A percentile compares a stretch with the other conserved stretches of the same genome.
These are phyloP conservation scores for Eremochloa ophiuroides DNA, from an alignment of 176 grass and related monocot genomes.

Conservation along the genomic window DNA sequence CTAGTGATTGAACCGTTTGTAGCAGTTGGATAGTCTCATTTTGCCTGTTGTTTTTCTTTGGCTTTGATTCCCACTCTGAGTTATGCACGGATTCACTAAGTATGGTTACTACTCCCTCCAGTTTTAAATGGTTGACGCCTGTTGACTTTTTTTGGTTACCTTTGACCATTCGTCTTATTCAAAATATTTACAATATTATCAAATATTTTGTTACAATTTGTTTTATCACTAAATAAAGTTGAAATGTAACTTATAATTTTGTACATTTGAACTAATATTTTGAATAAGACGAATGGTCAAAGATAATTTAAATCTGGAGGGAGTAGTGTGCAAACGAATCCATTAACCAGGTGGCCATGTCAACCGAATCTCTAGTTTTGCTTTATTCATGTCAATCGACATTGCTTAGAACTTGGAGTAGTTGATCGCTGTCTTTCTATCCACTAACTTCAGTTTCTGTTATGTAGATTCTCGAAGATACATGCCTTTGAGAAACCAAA, in stretches of 20 bases:
- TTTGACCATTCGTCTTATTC: background rate
- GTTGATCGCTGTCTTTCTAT: slow-evolving; percentile 8
- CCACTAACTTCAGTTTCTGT: slow-evolving; percentile 27
- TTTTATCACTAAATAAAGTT: slow-evolving; percentile 7
- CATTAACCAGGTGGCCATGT: background rate
- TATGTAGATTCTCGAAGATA: slow-evolving; percentile 56
- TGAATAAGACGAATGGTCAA: background rate
- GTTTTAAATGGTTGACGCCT: slow-evolving; percentile 10
- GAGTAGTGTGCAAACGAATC: background rate
- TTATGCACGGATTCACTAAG: background rate
- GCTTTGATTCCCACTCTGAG: background rate
- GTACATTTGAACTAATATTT: slow-evolving; percentile 1
- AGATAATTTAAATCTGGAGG: background rate
- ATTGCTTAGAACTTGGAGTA: background rate
- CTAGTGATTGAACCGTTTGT: slow-evolving; percentile 1
- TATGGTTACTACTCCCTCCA: background rate
- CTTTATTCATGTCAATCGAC: background rate
- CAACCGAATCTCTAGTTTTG: background rate
- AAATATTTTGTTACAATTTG: slow-evolving; percentile 6
- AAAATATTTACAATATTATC: background rate
- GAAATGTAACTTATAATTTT: background rate
- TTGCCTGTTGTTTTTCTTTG: background rate
- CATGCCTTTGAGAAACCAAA: slow-evolving; percentile 49
- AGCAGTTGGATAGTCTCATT: background rate
- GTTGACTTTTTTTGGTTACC: background rate